Conservation (phyloP, 306 rosid species). For the Potentilla sterilis region DNA sequence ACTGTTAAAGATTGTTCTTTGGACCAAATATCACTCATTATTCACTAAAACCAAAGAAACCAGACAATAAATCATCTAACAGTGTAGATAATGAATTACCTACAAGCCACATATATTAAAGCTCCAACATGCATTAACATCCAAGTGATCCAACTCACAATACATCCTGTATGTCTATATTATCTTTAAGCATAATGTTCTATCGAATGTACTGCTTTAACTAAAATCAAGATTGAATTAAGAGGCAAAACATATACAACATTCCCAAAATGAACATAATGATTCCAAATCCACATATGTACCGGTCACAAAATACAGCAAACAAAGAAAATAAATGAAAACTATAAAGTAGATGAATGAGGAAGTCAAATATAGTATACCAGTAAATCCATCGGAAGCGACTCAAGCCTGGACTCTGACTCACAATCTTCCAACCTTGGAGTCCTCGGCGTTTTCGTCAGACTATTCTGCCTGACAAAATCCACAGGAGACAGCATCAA, state of each 20-base stretch:
- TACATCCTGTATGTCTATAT: background rate
- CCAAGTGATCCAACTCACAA: background rate
- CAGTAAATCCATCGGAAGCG: slow-evolving; percentile 82
- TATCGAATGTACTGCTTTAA: background rate
- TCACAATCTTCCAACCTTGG: slow-evolving; percentile 52
- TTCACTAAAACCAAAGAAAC: background rate
- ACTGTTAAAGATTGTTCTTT: background rate
- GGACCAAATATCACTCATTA: background rate
- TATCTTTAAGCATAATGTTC: background rate
- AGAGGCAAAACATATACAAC: background rate
- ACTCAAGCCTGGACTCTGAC: slow-evolving; percentile 74
- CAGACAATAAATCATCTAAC: background rate
- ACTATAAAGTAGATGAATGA: background rate
- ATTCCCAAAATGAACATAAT: background rate
- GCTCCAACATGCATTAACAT: background rate
- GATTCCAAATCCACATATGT: background rate
- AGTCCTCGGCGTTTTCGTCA: slow-evolving; percentile 61
- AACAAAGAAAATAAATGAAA: background rate
- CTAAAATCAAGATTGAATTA: background rate
- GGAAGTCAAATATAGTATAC: slow-evolving; percentile 32
- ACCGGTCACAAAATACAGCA: background rate
- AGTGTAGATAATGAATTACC: background rate
- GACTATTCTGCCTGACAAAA: slow-evolving; percentile 44
- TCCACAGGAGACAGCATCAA: slow-evolving; percentile 75
- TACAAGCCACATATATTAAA: background rate